A percentile compares a stretch with the other conserved stretches of the same genome.
phyloP scores from a whole-genome alignment of 306 rosid genomes.

The Rosa lucieae region DNA sequence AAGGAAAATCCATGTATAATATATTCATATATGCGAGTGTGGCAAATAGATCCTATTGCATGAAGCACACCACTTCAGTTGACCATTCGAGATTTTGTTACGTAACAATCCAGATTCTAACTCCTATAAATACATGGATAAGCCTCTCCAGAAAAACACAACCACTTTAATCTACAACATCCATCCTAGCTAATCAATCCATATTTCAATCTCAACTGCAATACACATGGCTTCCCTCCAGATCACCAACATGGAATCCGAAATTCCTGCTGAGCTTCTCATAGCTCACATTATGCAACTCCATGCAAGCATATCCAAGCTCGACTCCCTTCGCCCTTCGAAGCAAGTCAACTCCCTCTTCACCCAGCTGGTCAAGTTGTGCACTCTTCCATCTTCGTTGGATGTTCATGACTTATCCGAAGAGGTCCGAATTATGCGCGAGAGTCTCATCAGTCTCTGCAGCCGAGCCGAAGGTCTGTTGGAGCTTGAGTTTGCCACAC shows the following conservation, averaged over 20 bases:
- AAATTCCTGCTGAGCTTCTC: constrained; percentile 45
- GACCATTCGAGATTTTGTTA: constrained; percentile 19
- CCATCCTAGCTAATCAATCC: not conserved
- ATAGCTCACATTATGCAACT: constrained; percentile 44
- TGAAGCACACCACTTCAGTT: constrained; percentile 25
- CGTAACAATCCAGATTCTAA: constrained; percentile 1
- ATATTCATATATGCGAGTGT: not conserved
- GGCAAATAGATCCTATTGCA: not conserved
- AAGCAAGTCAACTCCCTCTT: constrained; percentile 66
- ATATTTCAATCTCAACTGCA: not conserved
- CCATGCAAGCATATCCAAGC: constrained; percentile 55
- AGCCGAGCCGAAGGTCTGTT: constrained; percentile 69
- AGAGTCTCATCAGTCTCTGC: constrained; percentile 51
- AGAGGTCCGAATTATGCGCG: constrained; percentile 44
- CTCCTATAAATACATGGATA: constrained; percentile 42
- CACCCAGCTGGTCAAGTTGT: constrained; percentile 55
- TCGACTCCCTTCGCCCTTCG: constrained; percentile 64
- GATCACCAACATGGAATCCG: constrained; percentile 31
- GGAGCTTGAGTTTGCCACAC: constrained; percentile 69
- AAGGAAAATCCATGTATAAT: not conserved
- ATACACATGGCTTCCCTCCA: constrained; percentile 52
- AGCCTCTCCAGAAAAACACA: constrained; percentile 15
- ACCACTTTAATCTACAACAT: not conserved
- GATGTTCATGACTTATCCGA: constrained; percentile 48
- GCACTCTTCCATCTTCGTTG: constrained; percentile 56